A percentile compares a stretch with the other conserved stretches of the same genome.
phyloP scores from a whole-genome alignment of 768 basidiomycete species.

The Gloeostereum incarnatum region DNA sequence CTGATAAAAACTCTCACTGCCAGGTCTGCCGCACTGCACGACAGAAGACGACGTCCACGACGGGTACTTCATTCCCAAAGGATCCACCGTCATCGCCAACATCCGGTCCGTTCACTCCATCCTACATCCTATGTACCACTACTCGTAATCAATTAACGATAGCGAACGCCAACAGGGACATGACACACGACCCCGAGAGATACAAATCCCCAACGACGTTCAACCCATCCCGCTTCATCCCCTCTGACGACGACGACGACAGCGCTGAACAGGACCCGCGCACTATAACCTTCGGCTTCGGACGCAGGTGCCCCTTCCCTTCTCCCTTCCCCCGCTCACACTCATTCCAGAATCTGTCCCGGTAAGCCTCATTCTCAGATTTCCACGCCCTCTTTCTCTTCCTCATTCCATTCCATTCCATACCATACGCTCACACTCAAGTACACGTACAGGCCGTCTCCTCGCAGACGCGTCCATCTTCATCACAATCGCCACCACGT shows the following conservation, averaged over 20 bases:
- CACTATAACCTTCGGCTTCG: constrained; percentile 14
- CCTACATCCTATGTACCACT: no score
- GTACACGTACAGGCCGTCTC: constrained; percentile 11
- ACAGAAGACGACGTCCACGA: constrained; percentile 20
- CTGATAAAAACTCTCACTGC: no score
- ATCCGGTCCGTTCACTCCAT: constrained; percentile 11
- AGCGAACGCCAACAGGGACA: constrained; percentile 11
- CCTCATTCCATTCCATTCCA: background rate
- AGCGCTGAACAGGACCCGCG: constrained; percentile 9
- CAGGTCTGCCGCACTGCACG: constrained; percentile 8
- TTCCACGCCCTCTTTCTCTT: background rate
- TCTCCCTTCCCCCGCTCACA: no score
- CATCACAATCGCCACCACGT: constrained; percentile 13
- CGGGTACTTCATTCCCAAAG: constrained; percentile 13
- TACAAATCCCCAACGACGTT: constrained; percentile 18
- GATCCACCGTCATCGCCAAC: constrained; percentile 7
- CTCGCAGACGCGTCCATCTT: constrained; percentile 16
- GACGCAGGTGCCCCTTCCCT: constrained; percentile 10
- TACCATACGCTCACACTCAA: background rate
- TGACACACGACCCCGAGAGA: constrained; percentile 17
- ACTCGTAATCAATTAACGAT: background rate
- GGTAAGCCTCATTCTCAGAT: background rate
- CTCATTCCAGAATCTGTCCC: no score
- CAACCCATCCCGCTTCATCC: constrained; percentile 19
- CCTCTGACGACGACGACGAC: constrained; percentile 5